Percentiles rank a stretch among this genome's conserved stretches.
Conservation (phyloP, 495 filamentous ascomycete species). For the Penicillium lividum region DNA sequence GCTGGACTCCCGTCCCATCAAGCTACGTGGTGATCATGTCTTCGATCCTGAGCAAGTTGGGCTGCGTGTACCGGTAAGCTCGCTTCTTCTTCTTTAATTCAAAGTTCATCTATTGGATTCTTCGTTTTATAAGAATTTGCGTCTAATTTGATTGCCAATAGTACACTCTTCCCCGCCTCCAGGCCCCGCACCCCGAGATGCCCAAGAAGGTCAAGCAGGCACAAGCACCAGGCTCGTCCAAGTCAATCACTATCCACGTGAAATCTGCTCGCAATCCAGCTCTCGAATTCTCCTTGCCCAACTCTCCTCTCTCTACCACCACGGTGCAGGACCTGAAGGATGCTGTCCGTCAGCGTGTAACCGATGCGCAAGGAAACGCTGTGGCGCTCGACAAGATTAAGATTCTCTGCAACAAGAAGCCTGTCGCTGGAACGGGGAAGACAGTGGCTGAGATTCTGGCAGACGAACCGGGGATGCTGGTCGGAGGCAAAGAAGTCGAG, state of each 20-base stretch:
- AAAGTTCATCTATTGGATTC: neutral
- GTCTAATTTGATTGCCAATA: conserved; percentile 24
- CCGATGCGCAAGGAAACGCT: conserved; percentile 34
- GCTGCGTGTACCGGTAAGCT: conserved; percentile 66
- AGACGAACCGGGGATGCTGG: conserved; percentile 41
- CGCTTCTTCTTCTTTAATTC: conserved; percentile 6
- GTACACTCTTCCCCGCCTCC: conserved; percentile 50
- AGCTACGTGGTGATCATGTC: conserved; percentile 81
- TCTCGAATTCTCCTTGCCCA: conserved; percentile 61
- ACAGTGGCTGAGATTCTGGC: conserved; percentile 53
- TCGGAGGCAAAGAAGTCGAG: conserved; percentile 56
- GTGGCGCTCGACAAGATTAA: conserved; percentile 69
- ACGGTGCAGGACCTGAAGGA: conserved; percentile 74
- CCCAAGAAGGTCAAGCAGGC: conserved; percentile 48
- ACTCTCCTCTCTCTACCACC: conserved; percentile 60
- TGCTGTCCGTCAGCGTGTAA: conserved; percentile 51
- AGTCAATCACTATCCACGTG: conserved; percentile 58
- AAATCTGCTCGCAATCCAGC: conserved; percentile 75
- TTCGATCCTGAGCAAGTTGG: conserved; percentile 76
- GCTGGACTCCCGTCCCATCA: conserved; percentile 73
- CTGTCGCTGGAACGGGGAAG: conserved; percentile 62
- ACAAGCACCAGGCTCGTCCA: conserved; percentile 49
- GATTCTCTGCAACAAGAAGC: conserved; percentile 80
- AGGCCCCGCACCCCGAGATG: conserved; percentile 48
- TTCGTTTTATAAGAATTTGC: neutral